phyloP scores from a whole-genome alignment of 2,329 filamentous ascomycete species.

The Gaeumannomyces sp. region DNA sequence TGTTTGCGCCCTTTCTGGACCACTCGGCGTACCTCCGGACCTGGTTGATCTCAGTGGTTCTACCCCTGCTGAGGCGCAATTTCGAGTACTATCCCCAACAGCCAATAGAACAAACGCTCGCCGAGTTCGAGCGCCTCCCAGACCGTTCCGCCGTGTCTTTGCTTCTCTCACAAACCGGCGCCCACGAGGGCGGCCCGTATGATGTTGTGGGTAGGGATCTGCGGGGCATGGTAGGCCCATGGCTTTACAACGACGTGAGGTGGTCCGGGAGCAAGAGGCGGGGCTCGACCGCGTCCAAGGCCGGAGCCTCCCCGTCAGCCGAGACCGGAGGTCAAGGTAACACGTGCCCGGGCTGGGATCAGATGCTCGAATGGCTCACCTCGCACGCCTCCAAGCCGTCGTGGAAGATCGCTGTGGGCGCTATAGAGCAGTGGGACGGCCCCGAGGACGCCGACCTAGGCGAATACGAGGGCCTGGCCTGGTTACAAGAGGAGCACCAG shows the following conservation, averaged over 20 bases:
- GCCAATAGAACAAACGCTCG: conserved; percentile 45
- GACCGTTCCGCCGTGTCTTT: conserved; percentile 53
- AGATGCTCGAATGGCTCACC: conserved; percentile 61
- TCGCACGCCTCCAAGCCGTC: conserved; percentile 46
- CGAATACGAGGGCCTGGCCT: conserved; percentile 43
- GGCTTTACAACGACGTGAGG: conserved; percentile 60
- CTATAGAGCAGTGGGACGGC: conserved; percentile 67
- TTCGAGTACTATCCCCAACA: conserved; percentile 61
- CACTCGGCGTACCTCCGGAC: conserved; percentile 54
- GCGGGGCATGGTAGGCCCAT: conserved; percentile 63
- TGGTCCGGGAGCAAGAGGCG: conserved; percentile 37
- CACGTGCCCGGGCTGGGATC: conserved; percentile 58
- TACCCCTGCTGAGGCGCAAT: conserved; percentile 63
- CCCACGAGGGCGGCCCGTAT: conserved; percentile 25
- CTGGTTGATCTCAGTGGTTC: conserved; percentile 63
- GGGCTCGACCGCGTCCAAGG: conserved; percentile 11
- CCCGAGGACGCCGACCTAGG: conserved; percentile 65
- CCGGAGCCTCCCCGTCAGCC: conserved; percentile 17
- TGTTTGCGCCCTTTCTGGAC: conserved; percentile 63
- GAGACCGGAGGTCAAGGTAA: background rate
- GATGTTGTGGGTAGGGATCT: conserved; percentile 54
- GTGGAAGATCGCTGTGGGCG: conserved; percentile 56
- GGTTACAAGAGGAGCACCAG: conserved; percentile 55
- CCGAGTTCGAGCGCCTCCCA: conserved; percentile 56
- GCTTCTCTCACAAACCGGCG: conserved; percentile 50